Conservation (phyloP, 2,329 filamentous ascomycete species). For the Colletotrichum navitas region DNA sequence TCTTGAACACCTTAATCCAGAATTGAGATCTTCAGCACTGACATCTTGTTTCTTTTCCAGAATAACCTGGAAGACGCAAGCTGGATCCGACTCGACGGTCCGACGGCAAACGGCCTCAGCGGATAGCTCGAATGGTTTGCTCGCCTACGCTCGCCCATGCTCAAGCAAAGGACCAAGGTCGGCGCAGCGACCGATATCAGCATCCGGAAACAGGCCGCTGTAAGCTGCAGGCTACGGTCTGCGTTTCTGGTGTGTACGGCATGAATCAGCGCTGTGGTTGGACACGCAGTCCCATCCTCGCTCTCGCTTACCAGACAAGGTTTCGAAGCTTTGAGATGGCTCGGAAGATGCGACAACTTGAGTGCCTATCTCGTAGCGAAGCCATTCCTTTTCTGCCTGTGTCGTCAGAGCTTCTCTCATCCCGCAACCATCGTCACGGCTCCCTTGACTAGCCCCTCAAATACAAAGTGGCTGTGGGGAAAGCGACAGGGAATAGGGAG, state of each 20-base stretch:
- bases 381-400: background rate
- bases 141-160: background rate
- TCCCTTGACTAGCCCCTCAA: background rate
- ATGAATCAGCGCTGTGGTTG: constrained; percentile 15
- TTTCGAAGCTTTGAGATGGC: constrained; percentile 8
- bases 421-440: background rate
- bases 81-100: constrained; percentile 24
- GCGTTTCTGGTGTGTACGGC: constrained; percentile 8
- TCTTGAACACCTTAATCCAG: constrained; percentile 17
- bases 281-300: constrained; percentile 16
- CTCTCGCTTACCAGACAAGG: constrained; percentile 1
- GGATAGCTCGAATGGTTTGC: background rate
- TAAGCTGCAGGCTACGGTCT: constrained; percentile 21
- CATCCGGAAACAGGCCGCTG: background rate
- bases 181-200: background rate
- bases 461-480: background rate
- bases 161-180: background rate
- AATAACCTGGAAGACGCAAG: constrained; percentile 30
- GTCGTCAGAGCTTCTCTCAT: background rate
- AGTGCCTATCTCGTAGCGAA: constrained; percentile 7
- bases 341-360: constrained; percentile 24
- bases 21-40: constrained; percentile 10
- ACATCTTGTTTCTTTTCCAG: constrained; percentile 30
- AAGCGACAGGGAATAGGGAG: background rate
- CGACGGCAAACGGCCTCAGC: constrained; percentile 23